A percentile compares a stretch with the other conserved stretches of the same genome.
Conservation (phyloP, 768 basidiomycete genomes). For the Lentinula detonsa region DNA sequence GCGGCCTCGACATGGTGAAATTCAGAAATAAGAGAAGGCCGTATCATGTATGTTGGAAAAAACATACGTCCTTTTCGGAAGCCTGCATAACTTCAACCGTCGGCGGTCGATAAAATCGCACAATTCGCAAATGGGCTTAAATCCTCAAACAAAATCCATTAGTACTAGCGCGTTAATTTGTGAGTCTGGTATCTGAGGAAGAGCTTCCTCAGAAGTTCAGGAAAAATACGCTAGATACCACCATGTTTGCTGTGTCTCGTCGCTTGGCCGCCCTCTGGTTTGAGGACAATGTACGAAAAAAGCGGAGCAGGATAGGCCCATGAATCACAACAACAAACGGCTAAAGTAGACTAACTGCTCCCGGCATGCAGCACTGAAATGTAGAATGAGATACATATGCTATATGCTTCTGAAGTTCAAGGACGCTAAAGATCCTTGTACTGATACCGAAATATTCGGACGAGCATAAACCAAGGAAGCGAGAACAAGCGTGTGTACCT, state of each 20-base stretch:
- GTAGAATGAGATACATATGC: no score
- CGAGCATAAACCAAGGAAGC: not conserved
- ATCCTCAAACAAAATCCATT: not conserved
- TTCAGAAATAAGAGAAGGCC: not conserved
- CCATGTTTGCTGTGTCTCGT: no score
- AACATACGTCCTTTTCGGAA: not conserved
- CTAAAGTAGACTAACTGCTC: no score
- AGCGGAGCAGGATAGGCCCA: no score
- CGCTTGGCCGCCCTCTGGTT: no score
- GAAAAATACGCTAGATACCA: no score
- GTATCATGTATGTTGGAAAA: not conserved
- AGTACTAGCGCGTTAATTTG: not conserved
- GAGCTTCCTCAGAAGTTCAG: no score
- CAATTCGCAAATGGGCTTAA: not conserved
- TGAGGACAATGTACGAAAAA: no score
- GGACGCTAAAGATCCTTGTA: no score
- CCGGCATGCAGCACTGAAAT: no score
- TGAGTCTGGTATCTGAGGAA: not conserved
- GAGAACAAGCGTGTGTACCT: not conserved
- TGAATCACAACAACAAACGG: no score
- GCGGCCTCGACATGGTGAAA: not conserved
- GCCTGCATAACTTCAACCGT: not conserved
- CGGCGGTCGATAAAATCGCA: constrained; percentile 4
- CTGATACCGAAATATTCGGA: not conserved
- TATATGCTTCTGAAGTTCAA: no score